A percentile compares a stretch with the other conserved stretches of the same genome.
phyloP scores from a whole-genome alignment of 2,329 filamentous ascomycete genomes.

The Colletotrichum sojae region DNA sequence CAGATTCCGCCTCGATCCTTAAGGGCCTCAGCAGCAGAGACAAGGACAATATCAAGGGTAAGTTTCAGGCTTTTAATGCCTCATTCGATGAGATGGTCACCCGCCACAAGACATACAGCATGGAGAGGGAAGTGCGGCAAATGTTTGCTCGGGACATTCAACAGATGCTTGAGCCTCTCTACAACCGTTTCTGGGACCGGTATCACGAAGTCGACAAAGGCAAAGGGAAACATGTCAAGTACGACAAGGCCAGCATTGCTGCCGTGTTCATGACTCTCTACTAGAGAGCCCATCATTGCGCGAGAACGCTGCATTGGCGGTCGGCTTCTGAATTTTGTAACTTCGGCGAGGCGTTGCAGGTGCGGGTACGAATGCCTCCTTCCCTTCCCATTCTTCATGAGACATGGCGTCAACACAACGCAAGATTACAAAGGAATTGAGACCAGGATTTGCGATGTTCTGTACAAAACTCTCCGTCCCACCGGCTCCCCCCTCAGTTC shows the following conservation, averaged over 20 bases:
- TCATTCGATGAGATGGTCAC: slow-evolving; percentile 90
- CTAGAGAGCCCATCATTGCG: slow-evolving; percentile 43
- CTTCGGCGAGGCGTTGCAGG: slow-evolving; percentile 25
- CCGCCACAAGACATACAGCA: slow-evolving; percentile 85
- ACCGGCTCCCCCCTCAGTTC: too few species aligned
- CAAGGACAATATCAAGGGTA: slow-evolving; percentile 95
- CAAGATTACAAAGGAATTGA: too few species aligned
- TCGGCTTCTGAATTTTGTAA: background rate
- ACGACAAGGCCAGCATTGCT: slow-evolving; percentile 87
- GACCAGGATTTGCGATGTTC: too few species aligned
- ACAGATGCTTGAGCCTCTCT: slow-evolving; percentile 92
- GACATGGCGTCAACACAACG: background rate
- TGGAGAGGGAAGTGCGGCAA: slow-evolving; percentile 91
- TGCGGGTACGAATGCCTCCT: slow-evolving; percentile 15
- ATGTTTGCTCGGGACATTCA: slow-evolving; percentile 88
- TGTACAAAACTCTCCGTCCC: too few species aligned
- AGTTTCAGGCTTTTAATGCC: slow-evolving; percentile 92
- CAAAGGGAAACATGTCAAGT: slow-evolving; percentile 98
- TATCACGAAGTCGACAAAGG: slow-evolving; percentile 99
- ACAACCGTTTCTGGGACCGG: slow-evolving; percentile 95
- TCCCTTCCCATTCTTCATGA: background rate
- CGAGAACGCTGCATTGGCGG: background rate
- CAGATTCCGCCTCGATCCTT: slow-evolving; percentile 87
- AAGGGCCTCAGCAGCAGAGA: slow-evolving; percentile 90
- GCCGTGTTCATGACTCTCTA: slow-evolving; percentile 72